Percentiles rank a stretch among this genome's conserved stretches.
Evolutionary conservation across 768 basidiomycete genomes (phyloP).

Genomic region (Hebeloma cylindrosporum): DNA sequence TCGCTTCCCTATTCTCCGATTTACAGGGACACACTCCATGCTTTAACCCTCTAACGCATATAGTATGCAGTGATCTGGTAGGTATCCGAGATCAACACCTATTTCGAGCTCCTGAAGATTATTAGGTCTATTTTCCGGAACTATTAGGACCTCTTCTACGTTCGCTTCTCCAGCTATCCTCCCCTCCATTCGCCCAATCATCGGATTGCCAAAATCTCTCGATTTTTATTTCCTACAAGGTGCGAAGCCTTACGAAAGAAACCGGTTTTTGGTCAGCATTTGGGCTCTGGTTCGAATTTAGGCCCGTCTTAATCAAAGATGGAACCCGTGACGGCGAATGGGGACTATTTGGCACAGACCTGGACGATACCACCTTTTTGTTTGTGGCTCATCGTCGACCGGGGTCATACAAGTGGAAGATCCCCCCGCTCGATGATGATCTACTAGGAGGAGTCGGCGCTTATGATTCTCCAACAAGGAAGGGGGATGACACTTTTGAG

Average conservation of each 20-base stretch:
- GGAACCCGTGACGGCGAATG: constrained; percentile 26
- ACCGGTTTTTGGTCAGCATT: constrained; percentile 77
- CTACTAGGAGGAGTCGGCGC: constrained; percentile 61
- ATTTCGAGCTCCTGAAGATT: not conserved
- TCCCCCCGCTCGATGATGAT: constrained; percentile 52
- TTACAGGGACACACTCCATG: constrained; percentile 1
- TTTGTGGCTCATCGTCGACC: constrained; percentile 60
- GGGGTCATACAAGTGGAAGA: constrained; percentile 56
- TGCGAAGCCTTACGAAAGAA: constrained; percentile 73
- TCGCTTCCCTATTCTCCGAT: constrained; percentile 40
- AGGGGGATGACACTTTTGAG: constrained; percentile 73
- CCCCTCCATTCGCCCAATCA: constrained; percentile 41
- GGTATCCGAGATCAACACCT: constrained; percentile 24
- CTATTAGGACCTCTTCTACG: constrained; percentile 76
- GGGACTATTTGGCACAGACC: constrained; percentile 42
- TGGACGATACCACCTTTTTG: constrained; percentile 53
- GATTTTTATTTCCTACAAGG: constrained; percentile 73
- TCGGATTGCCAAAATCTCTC: constrained; percentile 24
- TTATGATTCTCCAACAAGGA: constrained; percentile 38
- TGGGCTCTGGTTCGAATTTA: constrained; percentile 73
- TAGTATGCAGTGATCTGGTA: constrained; percentile 85
- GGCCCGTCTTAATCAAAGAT: constrained; percentile 48
- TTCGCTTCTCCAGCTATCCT: constrained; percentile 71
- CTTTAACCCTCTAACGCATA: constrained; percentile 48
- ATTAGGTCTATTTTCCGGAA: constrained; percentile 82